phyloP scores from a whole-genome alignment of 768 basidiomycete species.

The Pholiota microspora region DNA sequence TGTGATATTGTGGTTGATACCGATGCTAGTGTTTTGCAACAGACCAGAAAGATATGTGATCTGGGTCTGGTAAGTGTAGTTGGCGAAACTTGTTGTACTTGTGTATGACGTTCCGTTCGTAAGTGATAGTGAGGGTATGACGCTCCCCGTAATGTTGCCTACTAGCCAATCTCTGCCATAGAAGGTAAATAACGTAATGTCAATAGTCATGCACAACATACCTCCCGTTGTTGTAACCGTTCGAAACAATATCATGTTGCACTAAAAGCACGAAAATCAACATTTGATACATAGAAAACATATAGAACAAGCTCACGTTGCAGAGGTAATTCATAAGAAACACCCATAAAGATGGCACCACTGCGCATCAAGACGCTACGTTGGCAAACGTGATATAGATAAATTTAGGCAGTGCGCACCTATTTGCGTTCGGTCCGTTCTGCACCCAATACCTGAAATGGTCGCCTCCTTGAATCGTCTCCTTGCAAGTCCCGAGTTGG shows the following conservation, averaged over 20 bases:
- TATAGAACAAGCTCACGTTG: conserved; percentile 34
- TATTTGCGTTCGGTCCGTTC: conserved; percentile 60
- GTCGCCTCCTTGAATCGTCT: conserved; percentile 83
- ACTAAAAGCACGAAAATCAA: conserved; percentile 28
- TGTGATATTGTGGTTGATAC: conserved; percentile 63
- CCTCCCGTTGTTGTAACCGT: conserved; percentile 85
- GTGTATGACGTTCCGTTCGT: conserved; percentile 61
- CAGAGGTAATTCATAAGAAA: conserved; percentile 71
- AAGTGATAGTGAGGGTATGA: conserved; percentile 44
- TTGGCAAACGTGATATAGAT: background rate
- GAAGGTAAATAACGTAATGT: background rate
- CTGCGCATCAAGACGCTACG: conserved; percentile 28
- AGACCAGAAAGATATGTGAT: conserved; percentile 70
- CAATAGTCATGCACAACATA: conserved; percentile 16
- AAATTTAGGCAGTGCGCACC: conserved; percentile 32
- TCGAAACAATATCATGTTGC: conserved; percentile 66
- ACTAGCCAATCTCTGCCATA: conserved; percentile 72
- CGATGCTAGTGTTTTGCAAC: conserved; percentile 64
- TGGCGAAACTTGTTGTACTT: conserved; percentile 60
- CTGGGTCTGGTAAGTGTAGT: conserved; percentile 72
- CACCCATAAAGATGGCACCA: conserved; percentile 73
- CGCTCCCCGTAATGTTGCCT: conserved; percentile 68
- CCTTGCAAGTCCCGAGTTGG: conserved; percentile 79
- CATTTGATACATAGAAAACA: background rate
- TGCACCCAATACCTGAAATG: conserved; percentile 91